Conservation (phyloP, 2,329 filamentous ascomycete genomes). For the Verticillium albo-atrum region DNA sequence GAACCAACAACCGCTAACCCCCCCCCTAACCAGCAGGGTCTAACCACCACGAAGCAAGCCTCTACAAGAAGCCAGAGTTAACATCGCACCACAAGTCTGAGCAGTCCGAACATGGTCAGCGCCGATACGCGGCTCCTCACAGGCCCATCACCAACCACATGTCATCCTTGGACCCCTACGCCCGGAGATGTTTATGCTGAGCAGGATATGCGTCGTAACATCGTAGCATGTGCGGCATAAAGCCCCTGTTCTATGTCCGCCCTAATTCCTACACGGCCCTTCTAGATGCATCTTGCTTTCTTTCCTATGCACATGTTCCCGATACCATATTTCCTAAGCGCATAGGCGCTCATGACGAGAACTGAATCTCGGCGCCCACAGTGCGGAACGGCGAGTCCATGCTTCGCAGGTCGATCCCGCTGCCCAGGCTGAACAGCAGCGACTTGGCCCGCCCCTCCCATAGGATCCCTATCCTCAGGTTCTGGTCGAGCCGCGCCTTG, state of each 20-base stretch:
- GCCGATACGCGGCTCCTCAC: not conserved
- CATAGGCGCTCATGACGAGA: conserved; percentile 62
- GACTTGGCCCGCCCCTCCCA: conserved; percentile 96
- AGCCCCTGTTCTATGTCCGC: not conserved
- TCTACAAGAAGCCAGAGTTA: too few species aligned
- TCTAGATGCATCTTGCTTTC: not conserved
- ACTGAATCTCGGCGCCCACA: conserved; percentile 75
- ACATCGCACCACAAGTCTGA: too few species aligned
- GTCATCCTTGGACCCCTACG: not conserved
- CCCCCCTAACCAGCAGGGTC: too few species aligned
- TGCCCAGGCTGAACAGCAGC: conserved; percentile 84
- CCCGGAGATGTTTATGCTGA: not conserved
- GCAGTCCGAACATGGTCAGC: not conserved
- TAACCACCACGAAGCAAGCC: too few species aligned
- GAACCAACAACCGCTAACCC: too few species aligned
- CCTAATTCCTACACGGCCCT: not conserved
- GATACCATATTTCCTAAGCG: too few species aligned
- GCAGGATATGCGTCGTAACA: not conserved
- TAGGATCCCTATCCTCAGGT: conserved; percentile 76
- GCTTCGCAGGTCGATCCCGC: conserved; percentile 74
- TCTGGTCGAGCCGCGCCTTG: conserved; percentile 86
- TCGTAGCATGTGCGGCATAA: not conserved
- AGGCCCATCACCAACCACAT: not conserved
- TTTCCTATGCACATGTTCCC: too few species aligned
- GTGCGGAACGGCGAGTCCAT: conserved; percentile 73